phyloP scores from a whole-genome alignment of 1,139 yeast species.

The Geotrichum europaeum region DNA sequence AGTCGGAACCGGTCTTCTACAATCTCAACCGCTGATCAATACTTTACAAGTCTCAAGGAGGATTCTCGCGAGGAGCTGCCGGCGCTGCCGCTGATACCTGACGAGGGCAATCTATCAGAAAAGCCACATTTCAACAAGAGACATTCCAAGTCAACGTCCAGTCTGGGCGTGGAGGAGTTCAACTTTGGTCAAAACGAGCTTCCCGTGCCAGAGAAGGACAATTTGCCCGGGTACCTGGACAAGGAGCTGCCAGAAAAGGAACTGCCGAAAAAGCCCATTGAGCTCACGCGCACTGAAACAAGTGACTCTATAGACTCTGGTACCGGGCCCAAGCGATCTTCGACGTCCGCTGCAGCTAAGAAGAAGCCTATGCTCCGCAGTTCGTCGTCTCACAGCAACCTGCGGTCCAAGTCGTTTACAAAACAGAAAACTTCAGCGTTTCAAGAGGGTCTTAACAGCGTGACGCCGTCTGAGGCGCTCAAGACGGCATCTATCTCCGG shows the following conservation, averaged over 20 bases:
- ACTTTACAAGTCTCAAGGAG: slow-evolving; percentile 1
- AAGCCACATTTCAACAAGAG: not conserved
- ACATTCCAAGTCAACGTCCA: slow-evolving; percentile 12
- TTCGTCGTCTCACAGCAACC: slow-evolving; percentile 29
- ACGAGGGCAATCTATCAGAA: not conserved
- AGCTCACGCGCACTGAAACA: not conserved
- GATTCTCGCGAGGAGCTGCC: not conserved
- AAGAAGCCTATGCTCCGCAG: slow-evolving; percentile 21
- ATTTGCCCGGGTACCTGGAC: not conserved
- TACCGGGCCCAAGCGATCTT: slow-evolving; percentile 4
- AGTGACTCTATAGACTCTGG: not conserved
- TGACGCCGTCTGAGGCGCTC: slow-evolving; percentile 74
- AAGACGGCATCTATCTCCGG: slow-evolving; percentile 75
- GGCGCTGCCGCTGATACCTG: slow-evolving; percentile 5
- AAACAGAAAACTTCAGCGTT: slow-evolving; percentile 75
- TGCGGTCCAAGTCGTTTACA: slow-evolving; percentile 18
- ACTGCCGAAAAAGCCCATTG: not conserved
- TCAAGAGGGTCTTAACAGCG: slow-evolving; percentile 80
- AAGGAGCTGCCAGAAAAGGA: not conserved
- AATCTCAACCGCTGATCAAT: slow-evolving; percentile 11
- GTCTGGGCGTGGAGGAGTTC: slow-evolving; percentile 11
- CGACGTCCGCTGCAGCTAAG: slow-evolving; percentile 3
- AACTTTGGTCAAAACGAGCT: slow-evolving; percentile 7
- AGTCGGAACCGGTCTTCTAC: slow-evolving; percentile 9
- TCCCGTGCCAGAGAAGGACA: slow-evolving; percentile 11